Evolutionary conservation across 2,329 filamentous ascomycete genomes (phyloP), one percentile per base, ranked within the genome.

Genomic region (Aspergillus nomiae): DNA sequence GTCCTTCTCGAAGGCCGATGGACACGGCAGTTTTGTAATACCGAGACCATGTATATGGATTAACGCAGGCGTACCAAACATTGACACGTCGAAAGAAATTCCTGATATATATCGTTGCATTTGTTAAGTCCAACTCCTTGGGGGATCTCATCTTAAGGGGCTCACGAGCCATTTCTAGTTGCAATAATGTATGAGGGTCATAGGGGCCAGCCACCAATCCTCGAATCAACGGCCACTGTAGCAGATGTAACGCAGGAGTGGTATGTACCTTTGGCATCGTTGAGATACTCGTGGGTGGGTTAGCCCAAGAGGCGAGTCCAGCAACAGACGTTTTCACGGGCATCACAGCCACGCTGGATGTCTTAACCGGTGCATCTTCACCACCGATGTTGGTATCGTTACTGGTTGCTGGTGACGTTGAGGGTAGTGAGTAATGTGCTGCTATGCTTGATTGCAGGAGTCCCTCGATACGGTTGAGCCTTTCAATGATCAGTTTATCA

Each of bases 221-320:
- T 55, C 90, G 86, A 68, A 94, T 94, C 67, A 93, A 82, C 14
- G 91, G 92, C 87, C 91, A 94, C 71, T 93, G 90, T 7, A 94
- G 81, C 24, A 94, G 81, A 74, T 94, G 68, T 24, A 74, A 51
- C 6, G 70, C 90, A 7, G 91, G 91, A 63, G 92, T 94, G 0
- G 91, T 94, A 76, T 94, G 92, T 19, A 90, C 84, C 77, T 92
- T 94, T 26, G 92, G 92, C 91, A 94, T 94, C 30, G 90, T 92
- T 3, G 91, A 93, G 67, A 94, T 92, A 75, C 92, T 94, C 70
- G 65, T 83, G 71, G 70, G 83, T 73, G 73, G 83, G 60, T 83
- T 86, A 26, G 83, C 86, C 90, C 90, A 93, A 3, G 90, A 91
- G 7, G 89, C 90, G 66, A 93, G 83, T 6, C 90, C 90, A 62